Conservation (phyloP, 2,329 filamentous ascomycete genomes). For the Passalora sequoiae region DNA sequence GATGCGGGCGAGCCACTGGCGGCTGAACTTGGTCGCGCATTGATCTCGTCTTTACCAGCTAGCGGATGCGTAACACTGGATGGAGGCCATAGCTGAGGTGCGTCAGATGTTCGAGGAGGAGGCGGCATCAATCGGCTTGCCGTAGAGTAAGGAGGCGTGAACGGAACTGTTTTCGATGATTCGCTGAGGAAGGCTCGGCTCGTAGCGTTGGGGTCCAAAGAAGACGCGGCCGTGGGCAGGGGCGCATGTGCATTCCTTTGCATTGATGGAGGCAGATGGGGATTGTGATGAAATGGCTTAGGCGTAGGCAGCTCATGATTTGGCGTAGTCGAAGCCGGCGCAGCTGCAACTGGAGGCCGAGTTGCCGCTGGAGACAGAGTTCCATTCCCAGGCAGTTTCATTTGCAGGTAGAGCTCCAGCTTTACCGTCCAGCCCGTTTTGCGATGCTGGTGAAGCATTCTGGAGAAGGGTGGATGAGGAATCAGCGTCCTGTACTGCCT, state of each 20-base stretch:
- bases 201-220: neutral
- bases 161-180: neutral
- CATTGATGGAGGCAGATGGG: neutral
- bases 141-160: neutral
- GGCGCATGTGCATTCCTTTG: neutral
- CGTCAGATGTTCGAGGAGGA: neutral
- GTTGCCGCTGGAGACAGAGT: no score
- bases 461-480: no score
- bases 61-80: slow-evolving; percentile 5
- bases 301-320: neutral
- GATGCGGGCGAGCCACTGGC: neutral
- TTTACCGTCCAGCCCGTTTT: no score
- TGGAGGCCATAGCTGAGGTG: slow-evolving; percentile 5
- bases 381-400: no score
- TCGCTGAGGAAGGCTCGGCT: neutral
- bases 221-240: neutral
- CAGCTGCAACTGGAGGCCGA: no score
- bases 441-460: no score
- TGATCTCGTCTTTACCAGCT: neutral
- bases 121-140: neutral
- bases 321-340: neutral
- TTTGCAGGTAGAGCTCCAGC: no score
- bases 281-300: neutral
- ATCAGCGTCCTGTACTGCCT: no score
- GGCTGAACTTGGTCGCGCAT: neutral